Base-by-base conservation (phyloP, 441 rosid genomes). In the Isatis lusitanica region DNA sequence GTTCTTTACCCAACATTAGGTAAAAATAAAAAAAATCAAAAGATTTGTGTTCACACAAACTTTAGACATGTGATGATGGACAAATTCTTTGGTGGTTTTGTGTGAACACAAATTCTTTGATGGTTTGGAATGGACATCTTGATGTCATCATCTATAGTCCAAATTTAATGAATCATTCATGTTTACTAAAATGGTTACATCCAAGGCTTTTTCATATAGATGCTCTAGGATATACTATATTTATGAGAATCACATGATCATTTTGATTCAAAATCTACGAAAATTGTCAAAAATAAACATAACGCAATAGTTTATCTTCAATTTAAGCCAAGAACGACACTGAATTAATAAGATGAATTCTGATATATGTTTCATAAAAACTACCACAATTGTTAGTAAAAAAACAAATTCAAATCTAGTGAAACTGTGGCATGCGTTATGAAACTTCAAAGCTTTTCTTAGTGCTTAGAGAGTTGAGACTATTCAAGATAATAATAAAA, bases 1-100 rank as follows among this genome's bases (percentile, higher is more conserved):
- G 53, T 60, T 72, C 65, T 71, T 66, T 71, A 61, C 55, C 73
- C 60, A 71, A 52, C 35, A 77, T 66, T 77, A 71, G 77, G 77
- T 43, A 16, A 35, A 60, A 5, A n/a, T n/a, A 7, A 17, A 33
- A 11, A 24, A 28, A 16, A 21, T 36, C 35, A 51, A 43, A 66
- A 43, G 64, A 12, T 43, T 65, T 33, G 64, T 26, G 72, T 57
- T 70, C 75, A 70, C 79, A 65, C 60, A 70, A 63, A 64, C 21
- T 38, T 38, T 38, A 62, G 26, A 36, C 46, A 55, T 46, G 46
- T 55, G 48, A 67, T 28, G 38, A 53, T 30, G 21, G 21, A 55
- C 13, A 38, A 38, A 8, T 35, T 35, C 39, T 9, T 55, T 55
- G 35, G 48, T 75, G 28, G 46, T 42, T 53, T 71, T 17, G 75